Evolutionary conservation across 139 green algal species (phyloP).

Genomic region (Volvox reticuliferus): DNA sequence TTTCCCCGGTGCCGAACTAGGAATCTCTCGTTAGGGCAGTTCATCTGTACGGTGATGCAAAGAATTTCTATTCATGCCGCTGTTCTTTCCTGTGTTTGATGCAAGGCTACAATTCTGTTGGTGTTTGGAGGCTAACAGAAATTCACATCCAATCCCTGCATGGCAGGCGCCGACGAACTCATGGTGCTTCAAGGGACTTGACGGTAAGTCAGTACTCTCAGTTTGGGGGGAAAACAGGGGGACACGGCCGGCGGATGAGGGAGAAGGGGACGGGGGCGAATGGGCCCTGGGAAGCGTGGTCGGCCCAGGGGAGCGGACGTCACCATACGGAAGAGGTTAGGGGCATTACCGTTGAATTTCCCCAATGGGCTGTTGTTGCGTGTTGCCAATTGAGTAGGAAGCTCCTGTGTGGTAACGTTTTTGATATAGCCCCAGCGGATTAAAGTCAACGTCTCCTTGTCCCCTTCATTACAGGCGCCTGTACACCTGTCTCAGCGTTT

Average conservation of each 20-base stretch:
- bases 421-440: neutral
- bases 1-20: neutral
- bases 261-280: too few species aligned
- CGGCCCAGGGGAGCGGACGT: neutral
- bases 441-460: too few species aligned
- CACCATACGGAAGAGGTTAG: neutral
- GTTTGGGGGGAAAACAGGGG: too few species aligned
- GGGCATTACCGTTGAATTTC: neutral
- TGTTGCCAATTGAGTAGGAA: neutral
- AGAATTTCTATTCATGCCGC: neutral
- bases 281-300: neutral
- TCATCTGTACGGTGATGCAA: neutral
- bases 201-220: neutral
- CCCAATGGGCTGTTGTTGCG: neutral
- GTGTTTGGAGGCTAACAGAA: neutral
- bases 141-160: neutral
- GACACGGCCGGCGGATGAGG: too few species aligned
- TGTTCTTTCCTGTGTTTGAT: neutral
- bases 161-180: constrained; percentile 13
- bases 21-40: neutral
- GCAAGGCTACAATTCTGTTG: too few species aligned
- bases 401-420: neutral
- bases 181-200: constrained; percentile 45
- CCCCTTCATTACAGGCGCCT: neutral
- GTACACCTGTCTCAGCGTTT: constrained; percentile 62